A percentile compares a stretch with the other conserved stretches of the same genome.
phyloP scores from a whole-genome alignment of 1,284 basidiomycete genomes.

The Naganishia liquefaciens region DNA sequence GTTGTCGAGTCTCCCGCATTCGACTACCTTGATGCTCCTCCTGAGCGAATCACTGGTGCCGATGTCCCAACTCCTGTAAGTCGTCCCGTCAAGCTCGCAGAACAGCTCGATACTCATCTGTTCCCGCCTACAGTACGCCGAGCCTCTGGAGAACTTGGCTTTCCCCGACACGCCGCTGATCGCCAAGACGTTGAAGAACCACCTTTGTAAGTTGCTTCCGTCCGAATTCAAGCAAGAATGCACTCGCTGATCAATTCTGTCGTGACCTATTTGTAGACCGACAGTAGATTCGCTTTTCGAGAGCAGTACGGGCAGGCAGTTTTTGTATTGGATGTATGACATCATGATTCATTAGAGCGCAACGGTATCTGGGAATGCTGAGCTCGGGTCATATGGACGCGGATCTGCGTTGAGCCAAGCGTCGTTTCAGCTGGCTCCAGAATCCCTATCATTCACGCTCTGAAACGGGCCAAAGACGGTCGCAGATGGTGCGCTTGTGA shows the following conservation, averaged over 20 bases:
- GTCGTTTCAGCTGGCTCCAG: too few species aligned
- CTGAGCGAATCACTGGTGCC: constrained; percentile 96
- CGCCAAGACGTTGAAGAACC: constrained; percentile 86
- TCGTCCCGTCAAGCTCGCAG: constrained; percentile 37
- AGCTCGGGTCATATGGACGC: neutral
- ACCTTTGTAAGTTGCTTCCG: constrained; percentile 60
- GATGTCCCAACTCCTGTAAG: constrained; percentile 91
- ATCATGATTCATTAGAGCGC: constrained; percentile 23
- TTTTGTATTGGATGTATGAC: constrained; percentile 28
- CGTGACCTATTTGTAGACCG: constrained; percentile 6
- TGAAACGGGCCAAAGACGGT: neutral
- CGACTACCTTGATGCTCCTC: constrained; percentile 95
- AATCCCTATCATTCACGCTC: too few species aligned
- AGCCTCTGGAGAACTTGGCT: constrained; percentile 79
- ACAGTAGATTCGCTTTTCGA: constrained; percentile 18
- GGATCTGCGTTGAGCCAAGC: neutral
- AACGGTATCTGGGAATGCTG: constrained; percentile 5
- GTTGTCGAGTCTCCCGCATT: constrained; percentile 94
- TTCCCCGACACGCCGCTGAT: constrained; percentile 89
- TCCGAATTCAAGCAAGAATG: too few species aligned
- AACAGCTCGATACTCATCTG: neutral
- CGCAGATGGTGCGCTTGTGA: neutral
- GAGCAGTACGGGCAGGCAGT: neutral
- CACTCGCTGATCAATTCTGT: neutral
- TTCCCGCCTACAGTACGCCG: constrained; percentile 67